phyloP scores from a whole-genome alignment of 495 filamentous ascomycete genomes.

The Trichoderma gamsii region DNA sequence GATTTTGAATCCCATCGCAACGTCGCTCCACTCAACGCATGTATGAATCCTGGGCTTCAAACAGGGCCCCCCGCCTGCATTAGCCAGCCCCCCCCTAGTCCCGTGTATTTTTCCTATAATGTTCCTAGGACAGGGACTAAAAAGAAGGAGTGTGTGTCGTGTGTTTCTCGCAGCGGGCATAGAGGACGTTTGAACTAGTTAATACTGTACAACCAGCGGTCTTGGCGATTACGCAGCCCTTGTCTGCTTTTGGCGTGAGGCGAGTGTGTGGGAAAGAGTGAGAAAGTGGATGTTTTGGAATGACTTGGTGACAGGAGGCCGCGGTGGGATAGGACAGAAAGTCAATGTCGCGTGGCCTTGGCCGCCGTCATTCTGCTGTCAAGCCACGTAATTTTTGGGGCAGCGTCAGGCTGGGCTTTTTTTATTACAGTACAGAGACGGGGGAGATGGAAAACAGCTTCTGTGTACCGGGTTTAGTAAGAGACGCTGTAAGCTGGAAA shows the following conservation, averaged over 20 bases:
- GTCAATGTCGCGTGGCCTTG: background rate
- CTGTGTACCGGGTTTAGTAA: background rate
- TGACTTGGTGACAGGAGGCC: background rate
- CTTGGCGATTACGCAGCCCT: slow-evolving; percentile 1
- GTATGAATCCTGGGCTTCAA: slow-evolving; percentile 4
- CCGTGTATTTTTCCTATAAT: background rate
- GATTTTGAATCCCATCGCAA: background rate
- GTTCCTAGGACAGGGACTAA: background rate
- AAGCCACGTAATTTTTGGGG: background rate
- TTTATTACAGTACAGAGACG: background rate
- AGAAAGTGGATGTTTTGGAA: too few relatives aligned
- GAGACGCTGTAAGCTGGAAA: background rate
- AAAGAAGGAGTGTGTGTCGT: too few relatives aligned
- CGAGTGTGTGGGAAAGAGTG: background rate
- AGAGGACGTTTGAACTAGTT: too few relatives aligned
- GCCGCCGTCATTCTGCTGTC: slow-evolving; percentile 11
- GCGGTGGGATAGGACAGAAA: background rate
- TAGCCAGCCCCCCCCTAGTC: background rate
- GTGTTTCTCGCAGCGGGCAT: background rate
- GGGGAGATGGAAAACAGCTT: background rate
- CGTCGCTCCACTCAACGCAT: background rate
- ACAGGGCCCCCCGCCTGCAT: background rate
- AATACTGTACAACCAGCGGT: background rate
- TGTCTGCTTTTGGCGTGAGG: background rate
- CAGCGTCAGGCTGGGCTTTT: background rate